These are phyloP conservation scores for Lactarius deliciosus DNA, from an alignment of 768 basidiomycete genomes.

Conservation along the genomic window DNA sequence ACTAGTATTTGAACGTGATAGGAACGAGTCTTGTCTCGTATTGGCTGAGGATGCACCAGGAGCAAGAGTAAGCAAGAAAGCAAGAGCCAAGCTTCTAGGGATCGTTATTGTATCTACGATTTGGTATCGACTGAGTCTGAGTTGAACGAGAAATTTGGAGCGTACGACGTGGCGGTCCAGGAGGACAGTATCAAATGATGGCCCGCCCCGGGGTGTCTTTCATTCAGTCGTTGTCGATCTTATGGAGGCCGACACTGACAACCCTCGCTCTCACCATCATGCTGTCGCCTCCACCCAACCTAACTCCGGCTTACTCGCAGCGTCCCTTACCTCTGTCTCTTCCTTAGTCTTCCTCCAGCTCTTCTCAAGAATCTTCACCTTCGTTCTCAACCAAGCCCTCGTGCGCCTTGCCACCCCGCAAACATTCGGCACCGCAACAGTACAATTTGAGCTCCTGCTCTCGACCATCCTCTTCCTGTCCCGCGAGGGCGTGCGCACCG, in stretches of 20 bases:
- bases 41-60: too few relatives aligned
- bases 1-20: too few relatives aligned
- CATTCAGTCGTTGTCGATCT: not conserved
- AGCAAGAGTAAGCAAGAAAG: too few relatives aligned
- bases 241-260: not conserved
- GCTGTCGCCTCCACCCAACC: not conserved
- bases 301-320: conserved; percentile 30
- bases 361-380: conserved; percentile 81
- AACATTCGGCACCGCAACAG: conserved; percentile 85
- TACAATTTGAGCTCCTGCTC: conserved; percentile 90
- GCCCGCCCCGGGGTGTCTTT: too few relatives aligned
- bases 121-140: too few relatives aligned
- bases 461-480: conserved; percentile 90
- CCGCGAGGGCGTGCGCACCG: conserved; percentile 89
- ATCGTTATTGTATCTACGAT: too few relatives aligned
- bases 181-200: too few relatives aligned
- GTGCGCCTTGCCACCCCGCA: conserved; percentile 81
- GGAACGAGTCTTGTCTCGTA: too few relatives aligned
- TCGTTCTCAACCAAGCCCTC: conserved; percentile 83
- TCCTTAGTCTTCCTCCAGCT: conserved; percentile 87
- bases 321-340: conserved; percentile 49
- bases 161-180: too few relatives aligned
- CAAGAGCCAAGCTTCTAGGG: too few relatives aligned
- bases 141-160: too few relatives aligned
- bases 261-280: not conserved